phyloP scores from a whole-genome alignment of 129 eudicot genomes.

The Heracleum sosnowskyi region DNA sequence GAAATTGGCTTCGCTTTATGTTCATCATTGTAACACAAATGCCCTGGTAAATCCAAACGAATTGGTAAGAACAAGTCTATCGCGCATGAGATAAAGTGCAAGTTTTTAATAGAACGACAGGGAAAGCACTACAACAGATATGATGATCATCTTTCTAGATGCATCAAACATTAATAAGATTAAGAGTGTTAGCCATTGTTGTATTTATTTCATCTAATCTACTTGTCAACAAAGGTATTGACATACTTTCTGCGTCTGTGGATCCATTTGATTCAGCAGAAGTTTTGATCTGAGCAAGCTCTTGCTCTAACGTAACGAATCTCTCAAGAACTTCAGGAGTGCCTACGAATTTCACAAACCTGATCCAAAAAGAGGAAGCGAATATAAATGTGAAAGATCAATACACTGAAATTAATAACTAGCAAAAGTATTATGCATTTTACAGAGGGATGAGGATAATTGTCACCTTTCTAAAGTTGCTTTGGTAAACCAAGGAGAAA shows the following conservation, averaged over 20 bases:
- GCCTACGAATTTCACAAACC: slow-evolving; percentile 80
- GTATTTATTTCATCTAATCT: background rate
- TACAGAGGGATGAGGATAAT: background rate
- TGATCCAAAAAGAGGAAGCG: slow-evolving; percentile 19
- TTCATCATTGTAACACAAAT: slow-evolving; percentile 20
- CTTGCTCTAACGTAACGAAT: slow-evolving; percentile 56
- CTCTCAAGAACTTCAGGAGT: slow-evolving; percentile 94
- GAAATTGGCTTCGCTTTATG: slow-evolving; percentile 24
- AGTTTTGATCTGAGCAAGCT: slow-evolving; percentile 59
- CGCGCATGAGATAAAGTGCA: no score
- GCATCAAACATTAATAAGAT: background rate
- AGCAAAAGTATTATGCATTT: background rate
- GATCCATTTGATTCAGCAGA: slow-evolving; percentile 42
- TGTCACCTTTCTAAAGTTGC: slow-evolving; percentile 57
- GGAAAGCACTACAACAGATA: no score
- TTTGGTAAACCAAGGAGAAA: slow-evolving; percentile 77
- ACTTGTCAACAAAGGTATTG: background rate
- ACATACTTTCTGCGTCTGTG: slow-evolving; percentile 39
- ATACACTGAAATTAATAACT: background rate
- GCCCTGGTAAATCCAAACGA: slow-evolving; percentile 21
- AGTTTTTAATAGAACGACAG: no score
- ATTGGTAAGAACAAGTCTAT: background rate
- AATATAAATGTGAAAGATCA: background rate
- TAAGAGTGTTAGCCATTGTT: background rate
- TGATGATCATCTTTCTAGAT: background rate